Percentiles rank a stretch among this genome's conserved stretches.
phyloP scores from a whole-genome alignment of 225 moss, liverwort and hornwort genomes.

The Marchantia polymorpha region DNA sequence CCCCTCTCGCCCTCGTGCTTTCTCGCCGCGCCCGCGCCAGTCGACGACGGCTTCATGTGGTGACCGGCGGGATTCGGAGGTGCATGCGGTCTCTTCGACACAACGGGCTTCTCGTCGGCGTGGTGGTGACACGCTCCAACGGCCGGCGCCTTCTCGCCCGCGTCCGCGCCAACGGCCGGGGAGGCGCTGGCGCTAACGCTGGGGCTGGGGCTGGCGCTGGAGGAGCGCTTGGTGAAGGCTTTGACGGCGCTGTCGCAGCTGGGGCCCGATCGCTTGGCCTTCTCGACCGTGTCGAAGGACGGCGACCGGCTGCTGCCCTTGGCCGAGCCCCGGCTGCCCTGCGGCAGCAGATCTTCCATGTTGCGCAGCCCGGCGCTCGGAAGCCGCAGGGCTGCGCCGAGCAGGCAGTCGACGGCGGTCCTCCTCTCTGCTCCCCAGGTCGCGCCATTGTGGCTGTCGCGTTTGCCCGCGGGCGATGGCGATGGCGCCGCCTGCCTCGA shows the following conservation, averaged over 20 bases:
- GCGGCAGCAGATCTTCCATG: constrained; percentile 24
- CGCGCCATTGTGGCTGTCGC: neutral
- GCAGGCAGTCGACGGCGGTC: constrained; percentile 25
- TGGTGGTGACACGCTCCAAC: neutral
- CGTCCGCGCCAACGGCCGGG: neutral
- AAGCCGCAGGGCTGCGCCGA: constrained; percentile 29
- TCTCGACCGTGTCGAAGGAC: constrained; percentile 30
- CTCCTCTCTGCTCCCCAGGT: constrained; percentile 14
- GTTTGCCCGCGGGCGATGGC: constrained; percentile 1
- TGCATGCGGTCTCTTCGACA: neutral
- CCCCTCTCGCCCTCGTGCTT: neutral
- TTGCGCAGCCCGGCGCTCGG: constrained; percentile 22
- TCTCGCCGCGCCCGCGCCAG: neutral
- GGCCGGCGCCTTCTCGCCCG: neutral
- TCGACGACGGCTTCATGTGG: neutral
- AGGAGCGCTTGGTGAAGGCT: constrained; percentile 1
- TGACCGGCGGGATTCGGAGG: neutral
- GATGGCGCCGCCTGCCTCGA: neutral
- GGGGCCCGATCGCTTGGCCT: constrained; percentile 29
- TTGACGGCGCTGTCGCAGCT: constrained; percentile 22
- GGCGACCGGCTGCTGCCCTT: constrained; percentile 14
- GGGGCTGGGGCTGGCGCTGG: neutral
- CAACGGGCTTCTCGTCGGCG: neutral
- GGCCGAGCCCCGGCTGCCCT: neutral
- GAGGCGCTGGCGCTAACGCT: neutral